Evolutionary conservation across 106 monocot genomes (phyloP).

Genomic region (Apostasia ramifera): DNA sequence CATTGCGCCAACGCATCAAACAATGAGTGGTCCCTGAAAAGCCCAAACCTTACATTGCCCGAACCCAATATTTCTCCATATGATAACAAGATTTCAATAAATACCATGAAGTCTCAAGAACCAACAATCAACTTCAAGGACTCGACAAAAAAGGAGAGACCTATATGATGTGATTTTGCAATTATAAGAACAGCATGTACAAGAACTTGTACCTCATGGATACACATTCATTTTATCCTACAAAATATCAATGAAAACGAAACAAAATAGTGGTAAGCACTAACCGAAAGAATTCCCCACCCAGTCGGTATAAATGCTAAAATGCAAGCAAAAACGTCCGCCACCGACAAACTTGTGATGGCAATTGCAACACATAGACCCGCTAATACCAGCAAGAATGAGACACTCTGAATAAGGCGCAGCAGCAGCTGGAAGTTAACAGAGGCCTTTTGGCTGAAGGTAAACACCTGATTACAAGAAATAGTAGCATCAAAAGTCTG

Average conservation of each 20-base stretch:
- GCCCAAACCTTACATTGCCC: no score
- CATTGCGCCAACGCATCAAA: no score
- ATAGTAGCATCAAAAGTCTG: neutral
- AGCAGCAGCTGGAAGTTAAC: slow-evolving; percentile 89
- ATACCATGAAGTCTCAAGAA: no score
- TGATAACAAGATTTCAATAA: no score
- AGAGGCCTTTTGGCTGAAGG: slow-evolving; percentile 86
- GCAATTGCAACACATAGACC: slow-evolving; percentile 66
- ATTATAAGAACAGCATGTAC: no score
- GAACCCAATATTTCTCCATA: no score
- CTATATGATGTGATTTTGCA: no score
- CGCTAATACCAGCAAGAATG: slow-evolving; percentile 61
- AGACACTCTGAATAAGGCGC: slow-evolving; percentile 74
- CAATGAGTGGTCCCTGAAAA: no score
- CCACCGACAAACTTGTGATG: slow-evolving; percentile 43
- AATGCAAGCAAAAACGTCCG: slow-evolving; percentile 82
- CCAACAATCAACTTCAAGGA: no score
- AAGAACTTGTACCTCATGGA: no score
- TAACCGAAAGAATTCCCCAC: slow-evolving; percentile 93
- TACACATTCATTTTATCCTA: no score
- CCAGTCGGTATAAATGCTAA: slow-evolving; percentile 93
- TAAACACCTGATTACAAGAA: slow-evolving; percentile 58
- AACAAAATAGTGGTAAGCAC: slow-evolving; percentile 11
- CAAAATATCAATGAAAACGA: neutral
- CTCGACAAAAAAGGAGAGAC: no score